phyloP scores from a whole-genome alignment of 768 basidiomycete species.

The Lactifluus piperatus region DNA sequence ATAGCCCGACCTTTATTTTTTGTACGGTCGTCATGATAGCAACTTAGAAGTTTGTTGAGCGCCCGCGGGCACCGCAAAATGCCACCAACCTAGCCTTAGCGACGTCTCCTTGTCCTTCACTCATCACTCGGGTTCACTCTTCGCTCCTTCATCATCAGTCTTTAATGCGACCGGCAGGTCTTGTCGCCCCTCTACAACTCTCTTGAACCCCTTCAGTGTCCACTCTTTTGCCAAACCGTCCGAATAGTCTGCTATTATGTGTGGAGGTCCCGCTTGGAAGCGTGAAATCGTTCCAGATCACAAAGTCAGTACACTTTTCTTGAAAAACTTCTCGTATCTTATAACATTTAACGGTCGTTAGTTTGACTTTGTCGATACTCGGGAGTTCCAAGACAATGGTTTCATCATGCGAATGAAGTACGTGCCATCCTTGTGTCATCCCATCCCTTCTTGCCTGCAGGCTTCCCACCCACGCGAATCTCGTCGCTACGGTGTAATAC shows the following conservation, averaged over 20 bases:
- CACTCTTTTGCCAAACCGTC: conserved; percentile 19
- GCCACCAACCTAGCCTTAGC: background rate
- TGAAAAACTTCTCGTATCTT: background rate
- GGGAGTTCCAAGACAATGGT: conserved; percentile 85
- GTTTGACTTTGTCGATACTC: conserved; percentile 96
- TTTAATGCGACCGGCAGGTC: conserved; percentile 23
- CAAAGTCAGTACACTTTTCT: conserved; percentile 50
- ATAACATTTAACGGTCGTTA: conserved; percentile 26
- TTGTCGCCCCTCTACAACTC: conserved; percentile 23
- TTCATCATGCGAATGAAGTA: conserved; percentile 84
- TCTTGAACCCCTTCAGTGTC: conserved; percentile 19
- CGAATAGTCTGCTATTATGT: conserved; percentile 35
- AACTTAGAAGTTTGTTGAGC: too few species aligned
- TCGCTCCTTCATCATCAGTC: conserved; percentile 17
- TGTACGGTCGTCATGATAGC: conserved; percentile 91
- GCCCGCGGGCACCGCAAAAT: too few species aligned
- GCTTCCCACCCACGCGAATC: background rate
- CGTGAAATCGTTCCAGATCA: conserved; percentile 95
- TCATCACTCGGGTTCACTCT: conserved; percentile 16
- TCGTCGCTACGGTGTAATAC: background rate
- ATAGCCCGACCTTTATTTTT: conserved; percentile 63
- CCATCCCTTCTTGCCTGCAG: background rate
- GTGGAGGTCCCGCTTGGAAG: conserved; percentile 86
- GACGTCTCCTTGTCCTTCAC: conserved; percentile 7
- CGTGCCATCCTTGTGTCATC: conserved; percentile 3